phyloP scores from a whole-genome alignment of 202 grass and related monocot genomes.

The Cymbopogon flexuosus region DNA sequence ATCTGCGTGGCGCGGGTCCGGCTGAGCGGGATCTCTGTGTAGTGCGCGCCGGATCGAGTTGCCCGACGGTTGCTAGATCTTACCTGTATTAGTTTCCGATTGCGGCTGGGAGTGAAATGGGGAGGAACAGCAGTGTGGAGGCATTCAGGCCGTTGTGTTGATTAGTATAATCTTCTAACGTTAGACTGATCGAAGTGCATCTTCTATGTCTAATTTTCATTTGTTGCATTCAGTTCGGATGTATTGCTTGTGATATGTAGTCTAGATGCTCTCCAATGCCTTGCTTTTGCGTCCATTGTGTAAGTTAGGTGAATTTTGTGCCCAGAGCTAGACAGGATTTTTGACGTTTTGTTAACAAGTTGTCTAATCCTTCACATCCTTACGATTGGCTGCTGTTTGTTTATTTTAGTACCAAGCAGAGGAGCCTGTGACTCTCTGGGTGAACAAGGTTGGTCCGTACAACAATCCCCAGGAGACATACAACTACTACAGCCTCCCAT shows the following conservation, averaged over 20 bases:
- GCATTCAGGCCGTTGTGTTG: neutral
- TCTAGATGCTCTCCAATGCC: neutral
- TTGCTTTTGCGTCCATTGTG: neutral
- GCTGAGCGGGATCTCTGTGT: constrained; percentile 29
- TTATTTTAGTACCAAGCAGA: constrained; percentile 58
- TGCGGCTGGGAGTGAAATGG: neutral
- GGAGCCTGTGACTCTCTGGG: constrained; percentile 77
- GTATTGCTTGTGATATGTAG: neutral
- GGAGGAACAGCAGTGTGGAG: neutral
- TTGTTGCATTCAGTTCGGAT: neutral
- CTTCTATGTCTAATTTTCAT: neutral
- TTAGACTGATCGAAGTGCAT: neutral
- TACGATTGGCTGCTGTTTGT: neutral
- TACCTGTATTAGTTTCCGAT: neutral
- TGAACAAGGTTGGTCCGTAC: constrained; percentile 95
- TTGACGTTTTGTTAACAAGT: neutral
- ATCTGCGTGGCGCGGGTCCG: neutral
- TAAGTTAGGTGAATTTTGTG: neutral
- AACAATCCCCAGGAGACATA: constrained; percentile 97
- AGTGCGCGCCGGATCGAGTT: neutral
- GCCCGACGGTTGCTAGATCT: constrained; percentile 9
- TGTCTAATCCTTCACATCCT: neutral
- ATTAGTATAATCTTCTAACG: neutral
- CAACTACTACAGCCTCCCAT: constrained; percentile 95
- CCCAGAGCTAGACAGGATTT: neutral